Base-by-base conservation (phyloP, 345 rosid species). In the Populus ilicifolia region DNA sequence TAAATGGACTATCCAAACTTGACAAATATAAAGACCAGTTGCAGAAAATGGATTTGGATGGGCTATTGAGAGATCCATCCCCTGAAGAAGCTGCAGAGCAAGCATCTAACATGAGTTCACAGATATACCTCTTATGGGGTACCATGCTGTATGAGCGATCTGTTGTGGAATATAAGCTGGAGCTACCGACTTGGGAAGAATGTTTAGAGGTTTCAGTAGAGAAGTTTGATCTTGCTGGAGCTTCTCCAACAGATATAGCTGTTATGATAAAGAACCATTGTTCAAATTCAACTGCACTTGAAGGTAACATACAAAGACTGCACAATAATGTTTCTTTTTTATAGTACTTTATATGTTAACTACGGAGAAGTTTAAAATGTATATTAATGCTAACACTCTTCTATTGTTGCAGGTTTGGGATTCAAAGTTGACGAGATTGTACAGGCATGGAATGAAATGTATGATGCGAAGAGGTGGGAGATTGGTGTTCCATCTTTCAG, bases 391-490 rank as follows among this genome's bases (percentile, higher is more conserved):
- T 36, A 70, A 71, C 54, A 71, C 17, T 54, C 62, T 69, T 73
- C 52, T 38, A 79, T 48, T 64, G 62, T 50, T 14, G 76, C 87
- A 86, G 97, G 93, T 85, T 82, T 93, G 86, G 97, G 98, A 66
- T 96, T 94, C 90, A 92, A 94, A 88, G 90, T 96, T 65, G 97
- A 94, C 74, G 99, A 96, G 84, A 92, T 96, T 75, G 95, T 96
- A 64, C 95, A 92, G 87, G 99, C 99, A 56, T 96, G 99, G 98
- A 96, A 92, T 86, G 99, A 96, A 80, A 94, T 94, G 98, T 94
- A 94, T 85, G 99, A 94, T 85, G 98, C 93, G 21, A 91, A 89
- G 82, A 89, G 97, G 81, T 96, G 99, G 99, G 91, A 94, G 87
- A 86, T 87, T 29, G 97, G 99, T 46, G 89, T 90, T 79, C 95